These are phyloP conservation scores for Hemerocallis citrina DNA, from an alignment of 106 monocot genomes.

Conservation along the genomic window DNA sequence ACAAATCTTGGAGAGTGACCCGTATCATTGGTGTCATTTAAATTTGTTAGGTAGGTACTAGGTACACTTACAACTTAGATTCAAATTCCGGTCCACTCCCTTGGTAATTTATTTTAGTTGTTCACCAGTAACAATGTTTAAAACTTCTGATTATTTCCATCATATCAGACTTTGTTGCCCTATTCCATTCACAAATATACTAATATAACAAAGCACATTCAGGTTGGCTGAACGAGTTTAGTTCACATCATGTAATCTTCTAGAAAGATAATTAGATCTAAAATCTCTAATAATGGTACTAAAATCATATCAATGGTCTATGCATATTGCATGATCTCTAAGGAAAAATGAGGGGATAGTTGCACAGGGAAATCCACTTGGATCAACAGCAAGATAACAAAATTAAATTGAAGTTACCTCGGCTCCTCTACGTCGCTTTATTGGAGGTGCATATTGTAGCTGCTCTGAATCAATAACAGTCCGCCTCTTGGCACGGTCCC, in stretches of 20 bases:
- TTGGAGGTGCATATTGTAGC: constrained; percentile 44
- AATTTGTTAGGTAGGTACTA: background rate
- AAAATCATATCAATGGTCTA: too few relatives aligned
- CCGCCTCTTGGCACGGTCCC: constrained; percentile 66
- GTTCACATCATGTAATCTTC: background rate
- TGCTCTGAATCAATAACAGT: constrained; percentile 34
- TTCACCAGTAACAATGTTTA: background rate
- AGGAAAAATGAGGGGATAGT: background rate
- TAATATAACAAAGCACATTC: background rate
- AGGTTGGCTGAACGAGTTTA: background rate
- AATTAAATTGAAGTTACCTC: constrained; percentile 44
- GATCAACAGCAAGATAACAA: background rate
- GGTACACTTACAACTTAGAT: background rate
- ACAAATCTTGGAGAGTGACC: too few relatives aligned
- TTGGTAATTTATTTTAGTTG: too few relatives aligned
- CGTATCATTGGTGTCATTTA: background rate
- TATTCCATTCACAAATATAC: background rate
- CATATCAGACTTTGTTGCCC: too few relatives aligned
- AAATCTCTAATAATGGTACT: background rate
- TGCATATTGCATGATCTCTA: background rate
- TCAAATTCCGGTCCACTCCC: too few relatives aligned
- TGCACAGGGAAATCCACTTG: background rate
- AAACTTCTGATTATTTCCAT: too few relatives aligned
- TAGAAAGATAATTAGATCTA: background rate
- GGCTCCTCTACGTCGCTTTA: constrained; percentile 79